Evolutionary conservation across 2,329 filamentous ascomycete genomes (phyloP).

Genomic region (Penicillium italicum): DNA sequence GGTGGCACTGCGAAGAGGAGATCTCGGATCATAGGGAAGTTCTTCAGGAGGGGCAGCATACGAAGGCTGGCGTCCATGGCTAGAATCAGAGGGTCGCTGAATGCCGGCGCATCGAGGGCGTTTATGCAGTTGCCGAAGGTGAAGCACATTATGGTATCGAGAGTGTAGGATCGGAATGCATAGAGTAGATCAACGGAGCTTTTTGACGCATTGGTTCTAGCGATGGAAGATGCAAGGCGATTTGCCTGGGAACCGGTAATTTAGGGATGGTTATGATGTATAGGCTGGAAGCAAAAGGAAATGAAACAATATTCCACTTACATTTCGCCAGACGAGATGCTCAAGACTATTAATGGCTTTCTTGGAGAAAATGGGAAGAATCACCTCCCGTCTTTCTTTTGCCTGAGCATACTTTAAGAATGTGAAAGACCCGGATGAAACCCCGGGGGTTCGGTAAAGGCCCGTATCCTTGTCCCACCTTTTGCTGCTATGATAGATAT

Average conservation of each 20-base stretch:
- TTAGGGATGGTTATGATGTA: background rate
- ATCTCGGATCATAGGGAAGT: background rate
- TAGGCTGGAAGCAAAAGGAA: background rate
- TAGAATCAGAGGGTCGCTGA: conserved; percentile 5
- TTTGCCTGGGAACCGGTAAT: background rate
- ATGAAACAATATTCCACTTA: background rate
- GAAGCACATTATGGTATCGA: conserved; percentile 13
- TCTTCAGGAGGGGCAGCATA: background rate
- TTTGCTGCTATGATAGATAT: conserved; percentile 12
- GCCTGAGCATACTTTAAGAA: conserved; percentile 11
- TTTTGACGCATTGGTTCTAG: background rate
- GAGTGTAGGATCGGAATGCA: conserved; percentile 5
- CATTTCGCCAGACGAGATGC: conserved; percentile 11
- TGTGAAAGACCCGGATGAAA: conserved; percentile 7
- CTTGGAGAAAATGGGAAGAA: conserved; percentile 11
- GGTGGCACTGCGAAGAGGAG: background rate
- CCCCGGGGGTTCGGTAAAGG: conserved; percentile 10
- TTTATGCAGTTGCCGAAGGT: conserved; percentile 9
- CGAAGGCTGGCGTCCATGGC: background rate
- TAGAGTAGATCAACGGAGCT: background rate
- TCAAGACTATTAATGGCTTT: conserved; percentile 8
- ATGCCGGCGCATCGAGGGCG: conserved; percentile 6
- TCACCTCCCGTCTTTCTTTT: conserved; percentile 10
- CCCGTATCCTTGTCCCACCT: conserved; percentile 12
- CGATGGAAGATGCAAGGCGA: background rate